A percentile compares a stretch with the other conserved stretches of the same genome.
phyloP scores from a whole-genome alignment of 305 asterid species.

The Rubia occidens region DNA sequence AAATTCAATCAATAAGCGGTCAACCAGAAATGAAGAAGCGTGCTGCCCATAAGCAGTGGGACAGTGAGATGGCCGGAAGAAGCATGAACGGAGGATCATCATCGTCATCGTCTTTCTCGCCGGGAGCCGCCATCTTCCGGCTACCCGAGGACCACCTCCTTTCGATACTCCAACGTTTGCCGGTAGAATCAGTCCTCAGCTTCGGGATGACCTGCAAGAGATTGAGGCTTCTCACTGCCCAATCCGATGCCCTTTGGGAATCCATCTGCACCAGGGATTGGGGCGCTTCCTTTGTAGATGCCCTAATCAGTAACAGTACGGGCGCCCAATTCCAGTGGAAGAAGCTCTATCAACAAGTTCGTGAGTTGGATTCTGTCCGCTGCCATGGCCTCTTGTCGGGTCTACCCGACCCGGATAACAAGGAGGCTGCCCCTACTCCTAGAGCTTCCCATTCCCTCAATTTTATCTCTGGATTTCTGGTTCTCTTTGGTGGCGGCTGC shows the following conservation, averaged over 20 bases:
- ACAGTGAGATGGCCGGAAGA: conserved; percentile 25
- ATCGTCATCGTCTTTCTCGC: conserved; percentile 19
- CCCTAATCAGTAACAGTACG: conserved; percentile 27
- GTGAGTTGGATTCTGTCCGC: conserved; percentile 44
- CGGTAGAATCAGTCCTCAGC: conserved; percentile 54
- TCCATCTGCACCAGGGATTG: conserved; percentile 76
- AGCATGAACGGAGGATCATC: conserved; percentile 21
- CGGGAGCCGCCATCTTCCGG: conserved; percentile 24
- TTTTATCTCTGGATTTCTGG: conserved; percentile 56
- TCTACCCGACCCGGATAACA: conserved; percentile 14
- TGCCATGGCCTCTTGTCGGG: conserved; percentile 38
- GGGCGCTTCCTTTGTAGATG: conserved; percentile 44
- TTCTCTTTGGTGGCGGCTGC: conserved; percentile 89
- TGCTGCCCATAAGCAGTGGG: background rate
- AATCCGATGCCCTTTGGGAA: conserved; percentile 78
- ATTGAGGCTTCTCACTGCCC: conserved; percentile 38
- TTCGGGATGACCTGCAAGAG: conserved; percentile 63
- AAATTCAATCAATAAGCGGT: background rate
- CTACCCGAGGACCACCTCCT: conserved; percentile 67
- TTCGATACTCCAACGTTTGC: conserved; percentile 61
- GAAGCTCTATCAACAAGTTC: conserved; percentile 58
- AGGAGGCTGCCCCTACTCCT: conserved; percentile 40
- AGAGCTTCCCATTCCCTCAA: conserved; percentile 94
- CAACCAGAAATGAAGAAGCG: conserved; percentile 3
- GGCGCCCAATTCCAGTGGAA: conserved; percentile 34